Conservation (phyloP, 1,139 yeast genomes). For the Geotrichum cucujoidarum region DNA sequence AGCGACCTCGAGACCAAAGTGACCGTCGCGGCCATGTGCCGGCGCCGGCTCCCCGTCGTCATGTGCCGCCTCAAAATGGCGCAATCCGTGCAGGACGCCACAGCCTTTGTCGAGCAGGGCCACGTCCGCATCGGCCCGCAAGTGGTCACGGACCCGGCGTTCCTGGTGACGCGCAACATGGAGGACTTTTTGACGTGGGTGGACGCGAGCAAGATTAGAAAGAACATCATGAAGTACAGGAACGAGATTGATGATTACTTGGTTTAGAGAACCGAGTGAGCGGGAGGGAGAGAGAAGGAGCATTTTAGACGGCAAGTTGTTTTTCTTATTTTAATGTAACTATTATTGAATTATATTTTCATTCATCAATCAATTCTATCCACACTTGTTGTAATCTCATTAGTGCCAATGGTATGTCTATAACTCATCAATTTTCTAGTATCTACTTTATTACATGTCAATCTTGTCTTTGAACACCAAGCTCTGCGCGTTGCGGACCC, state of each 20-base stretch:
- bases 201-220: slow-evolving; percentile 86
- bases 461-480: slow-evolving; percentile 67
- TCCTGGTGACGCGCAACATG: slow-evolving; percentile 77
- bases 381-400: no score
- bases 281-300: no score
- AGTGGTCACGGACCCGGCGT: slow-evolving; percentile 92
- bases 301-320: no score
- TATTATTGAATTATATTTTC: no score
- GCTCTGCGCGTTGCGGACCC: slow-evolving; percentile 60
- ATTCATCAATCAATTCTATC: no score
- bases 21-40: slow-evolving; percentile 85
- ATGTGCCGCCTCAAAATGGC: slow-evolving; percentile 96
- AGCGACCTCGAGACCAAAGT: slow-evolving; percentile 88
- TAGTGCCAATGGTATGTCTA: no score
- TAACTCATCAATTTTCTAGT: no score
- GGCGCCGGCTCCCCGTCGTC: slow-evolving; percentile 89
- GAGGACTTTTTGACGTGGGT: slow-evolving; percentile 98
- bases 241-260: slow-evolving; percentile 50
- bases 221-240: slow-evolving; percentile 81
- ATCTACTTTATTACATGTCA: slow-evolving; percentile 58
- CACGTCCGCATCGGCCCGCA: slow-evolving; percentile 97
- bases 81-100: slow-evolving; percentile 80
- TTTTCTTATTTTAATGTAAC: no score
- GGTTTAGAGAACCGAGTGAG: no score
- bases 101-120: slow-evolving; percentile 91